Base-by-base conservation (phyloP, 768 basidiomycete genomes). In the Mycena floridula region DNA sequence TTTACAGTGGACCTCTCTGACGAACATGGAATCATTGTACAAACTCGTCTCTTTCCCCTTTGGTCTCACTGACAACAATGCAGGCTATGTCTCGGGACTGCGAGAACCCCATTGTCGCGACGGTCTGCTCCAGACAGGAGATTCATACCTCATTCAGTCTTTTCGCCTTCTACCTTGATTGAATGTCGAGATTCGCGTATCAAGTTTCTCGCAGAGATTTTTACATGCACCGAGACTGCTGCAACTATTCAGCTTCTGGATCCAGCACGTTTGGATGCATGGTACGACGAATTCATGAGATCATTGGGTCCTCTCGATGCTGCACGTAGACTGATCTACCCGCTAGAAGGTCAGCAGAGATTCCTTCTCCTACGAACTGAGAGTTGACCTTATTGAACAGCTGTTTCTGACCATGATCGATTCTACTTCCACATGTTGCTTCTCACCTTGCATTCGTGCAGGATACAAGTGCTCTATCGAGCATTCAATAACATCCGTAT, bases 71-170 rank as follows among this genome's bases (percentile, higher is more conserved):
- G 25, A 40, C 45, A 45, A 25, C 52, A 48, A 27, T 36, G 35
- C 43, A 67, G 67, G 58, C 52, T 68, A 4, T 68, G 66, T 43
- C 40, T 58, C 1, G 67, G 66, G 21, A 69, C 59, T 11, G 65
- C 67, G 3, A 63, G 67, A 13, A 57, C 59, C 20, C 58, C 67
- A 1, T 56, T 66, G 47, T 66, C 66, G 28, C 54, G 59, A 39
- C 65, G 63, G 23, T 42, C 41, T 1, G 37, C 52, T 8, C 49
- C 40, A 25, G 65, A 51, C 42, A 42, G 65, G 42, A 49, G 50
- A 15, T 45, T 54, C 13, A 55, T 65, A 5, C 49, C 56, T 24
- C 48, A 67, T 5, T 55, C 62, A 12, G 46, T 65, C 5, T 49
- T 54, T 13, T 59, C 62, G 15, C 53, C 55, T 5, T 42, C 49